Evolutionary conservation across 2,329 filamentous ascomycete genomes (phyloP), one percentile per base, ranked within the genome.

Genomic region (Exophiala calicioides): DNA sequence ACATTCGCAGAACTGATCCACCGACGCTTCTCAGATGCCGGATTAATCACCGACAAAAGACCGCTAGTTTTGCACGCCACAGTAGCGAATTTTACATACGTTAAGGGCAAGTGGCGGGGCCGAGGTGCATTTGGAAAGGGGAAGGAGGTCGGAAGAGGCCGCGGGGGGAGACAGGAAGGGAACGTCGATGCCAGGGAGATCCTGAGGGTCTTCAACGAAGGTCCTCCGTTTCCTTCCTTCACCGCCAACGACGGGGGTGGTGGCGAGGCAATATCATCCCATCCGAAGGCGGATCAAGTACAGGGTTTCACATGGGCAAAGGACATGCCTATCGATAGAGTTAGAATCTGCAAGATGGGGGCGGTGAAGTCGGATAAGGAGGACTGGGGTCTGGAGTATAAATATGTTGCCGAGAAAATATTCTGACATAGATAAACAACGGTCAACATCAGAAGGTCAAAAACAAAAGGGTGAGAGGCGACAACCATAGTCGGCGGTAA

Each of bases 281-380:
- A n/a, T n/a, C n/a, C n/a, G n/a, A n/a, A n/a, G n/a, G n/a, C n/a
- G n/a, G n/a, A n/a, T n/a, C n/a, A n/a, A n/a, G n/a, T n/a, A n/a
- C n/a, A n/a, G n/a, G n/a, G 74, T 78, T 82, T 82, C 55, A 65
- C 82, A 0, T 96, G 90, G 88, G 82, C 86, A 58, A 72, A 81
- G 43, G 69, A 80, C 39, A 71, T 91, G 18, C 70, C 72, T 12
- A 63, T 95, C n/a, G 81, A 88, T 46, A 79, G 74, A 48, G 68
- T 96, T 30, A 82, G 84, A 37, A 83, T 96, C 27, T 96, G 89
- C 63, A 82, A 81, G 62, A 95, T 96, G 90, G 89, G 90, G 0
- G 89, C 89, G 7, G 86, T 83, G 73, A 82, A 79, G 58, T 70
- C 80, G 20, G 70, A 78, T 5, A 69, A 76, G 26, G 68, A 68